phyloP scores from a whole-genome alignment of 306 rosid genomes.

The Benincasa hispida region DNA sequence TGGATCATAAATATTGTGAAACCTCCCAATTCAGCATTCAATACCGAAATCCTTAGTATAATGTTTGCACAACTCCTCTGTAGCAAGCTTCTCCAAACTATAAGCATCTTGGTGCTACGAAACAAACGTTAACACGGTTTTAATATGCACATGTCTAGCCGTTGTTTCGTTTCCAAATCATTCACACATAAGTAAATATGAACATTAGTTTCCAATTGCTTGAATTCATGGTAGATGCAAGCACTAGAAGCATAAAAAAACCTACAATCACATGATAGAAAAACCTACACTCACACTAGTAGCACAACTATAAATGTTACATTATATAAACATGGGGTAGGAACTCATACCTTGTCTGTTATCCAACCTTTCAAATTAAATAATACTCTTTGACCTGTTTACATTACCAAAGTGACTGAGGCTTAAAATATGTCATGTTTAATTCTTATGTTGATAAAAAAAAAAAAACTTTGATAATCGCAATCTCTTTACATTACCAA shows the following conservation, averaged over 20 bases:
- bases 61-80: constrained; percentile 97
- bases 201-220: constrained; percentile 86
- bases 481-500: too few relatives aligned
- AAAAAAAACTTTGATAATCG: too few relatives aligned
- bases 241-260: constrained; percentile 96
- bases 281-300: too few relatives aligned
- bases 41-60: constrained; percentile 88
- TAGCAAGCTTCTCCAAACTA: constrained; percentile 97
- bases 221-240: too few relatives aligned
- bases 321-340: too few relatives aligned
- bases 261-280: constrained; percentile 22
- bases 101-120: constrained; percentile 98
- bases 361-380: too few relatives aligned
- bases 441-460: too few relatives aligned
- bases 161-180: neutral
- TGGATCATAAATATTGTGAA: constrained; percentile 95
- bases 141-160: neutral
- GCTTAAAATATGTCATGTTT: too few relatives aligned
- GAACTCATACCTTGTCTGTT: too few relatives aligned
- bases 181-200: constrained; percentile 14
- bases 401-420: too few relatives aligned
- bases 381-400: too few relatives aligned
- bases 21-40: constrained; percentile 86
- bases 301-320: too few relatives aligned
- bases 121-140: neutral